Evolutionary conservation across 257 asterid genomes (phyloP).

Genomic region (Rubia yunnanensis): DNA sequence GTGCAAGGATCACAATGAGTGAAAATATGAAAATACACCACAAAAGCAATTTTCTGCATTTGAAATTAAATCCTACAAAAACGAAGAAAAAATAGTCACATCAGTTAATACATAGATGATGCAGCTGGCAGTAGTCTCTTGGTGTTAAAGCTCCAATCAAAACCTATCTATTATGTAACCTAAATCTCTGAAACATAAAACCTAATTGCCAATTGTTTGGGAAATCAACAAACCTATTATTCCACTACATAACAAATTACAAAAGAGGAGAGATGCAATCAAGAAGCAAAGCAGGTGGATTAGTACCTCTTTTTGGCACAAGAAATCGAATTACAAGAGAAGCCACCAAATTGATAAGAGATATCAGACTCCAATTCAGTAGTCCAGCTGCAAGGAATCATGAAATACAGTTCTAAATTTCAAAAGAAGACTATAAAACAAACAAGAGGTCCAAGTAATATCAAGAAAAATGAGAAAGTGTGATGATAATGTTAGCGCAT

Average conservation of each 20-base stretch:
- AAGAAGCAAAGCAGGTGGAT: constrained; percentile 12
- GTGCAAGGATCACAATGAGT: constrained; percentile 32
- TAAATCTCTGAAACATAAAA: background rate
- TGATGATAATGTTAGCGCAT: background rate
- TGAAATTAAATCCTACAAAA: constrained; percentile 52
- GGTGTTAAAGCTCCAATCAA: background rate
- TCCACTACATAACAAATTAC: background rate
- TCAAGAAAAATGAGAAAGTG: background rate
- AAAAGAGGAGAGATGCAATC: constrained; percentile 11
- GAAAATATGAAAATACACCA: constrained; percentile 64
- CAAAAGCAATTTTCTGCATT: constrained; percentile 41
- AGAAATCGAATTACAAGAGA: constrained; percentile 55
- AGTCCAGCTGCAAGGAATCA: constrained; percentile 54
- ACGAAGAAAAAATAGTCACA: constrained; percentile 5
- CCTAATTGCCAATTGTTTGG: background rate
- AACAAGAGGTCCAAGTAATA: background rate
- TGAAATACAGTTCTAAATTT: background rate
- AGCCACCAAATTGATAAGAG: constrained; percentile 54
- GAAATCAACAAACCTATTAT: background rate
- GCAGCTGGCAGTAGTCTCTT: constrained; percentile 1
- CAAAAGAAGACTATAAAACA: background rate
- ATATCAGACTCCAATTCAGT: constrained; percentile 73
- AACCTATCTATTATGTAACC: background rate
- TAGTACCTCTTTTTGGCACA: constrained; percentile 61
- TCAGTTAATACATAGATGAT: background rate